phyloP scores from a whole-genome alignment of 1,284 basidiomycete genomes.

The Psilocybe mexicana region DNA sequence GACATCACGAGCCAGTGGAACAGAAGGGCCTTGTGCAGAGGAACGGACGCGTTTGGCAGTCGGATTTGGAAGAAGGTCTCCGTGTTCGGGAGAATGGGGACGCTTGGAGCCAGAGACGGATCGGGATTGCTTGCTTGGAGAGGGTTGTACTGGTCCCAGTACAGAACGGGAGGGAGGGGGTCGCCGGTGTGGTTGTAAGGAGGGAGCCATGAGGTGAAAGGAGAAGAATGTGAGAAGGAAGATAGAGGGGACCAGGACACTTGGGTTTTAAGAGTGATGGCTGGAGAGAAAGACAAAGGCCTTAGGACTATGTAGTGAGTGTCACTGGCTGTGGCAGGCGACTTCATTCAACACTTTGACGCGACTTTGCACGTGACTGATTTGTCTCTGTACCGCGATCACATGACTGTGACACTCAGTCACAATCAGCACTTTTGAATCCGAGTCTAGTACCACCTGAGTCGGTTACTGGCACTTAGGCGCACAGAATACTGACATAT shows the following conservation, averaged over 20 bases:
- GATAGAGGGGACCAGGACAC: neutral
- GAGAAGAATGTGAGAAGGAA: constrained; percentile 17
- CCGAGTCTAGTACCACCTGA: neutral
- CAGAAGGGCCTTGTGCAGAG: constrained; percentile 9
- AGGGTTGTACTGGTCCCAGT: constrained; percentile 21
- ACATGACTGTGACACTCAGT: constrained; percentile 11
- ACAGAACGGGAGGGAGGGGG: constrained; percentile 36
- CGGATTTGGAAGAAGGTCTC: constrained; percentile 38
- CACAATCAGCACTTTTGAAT: neutral
- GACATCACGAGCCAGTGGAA: constrained; percentile 12
- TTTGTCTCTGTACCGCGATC: constrained; percentile 10
- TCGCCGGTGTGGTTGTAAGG: constrained; percentile 27
- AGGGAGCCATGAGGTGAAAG: constrained; percentile 33
- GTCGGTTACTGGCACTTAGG: neutral
- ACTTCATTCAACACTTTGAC: constrained; percentile 10
- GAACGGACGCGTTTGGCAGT: constrained; percentile 37
- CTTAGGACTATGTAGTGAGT: too few relatives aligned
- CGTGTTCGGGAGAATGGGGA: constrained; percentile 62
- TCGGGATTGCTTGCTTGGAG: constrained; percentile 33
- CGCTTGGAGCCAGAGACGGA: constrained; percentile 49
- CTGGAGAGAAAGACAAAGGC: constrained; percentile 2
- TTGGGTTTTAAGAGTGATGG: neutral
- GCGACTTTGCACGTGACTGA: constrained; percentile 20
- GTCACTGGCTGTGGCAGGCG: neutral
- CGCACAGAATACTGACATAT: too few relatives aligned